Percentiles rank a stretch among this genome's conserved stretches.
Evolutionary conservation across 2,329 filamentous ascomycete genomes (phyloP).

Genomic region (Coniochaeta pulveracea): DNA sequence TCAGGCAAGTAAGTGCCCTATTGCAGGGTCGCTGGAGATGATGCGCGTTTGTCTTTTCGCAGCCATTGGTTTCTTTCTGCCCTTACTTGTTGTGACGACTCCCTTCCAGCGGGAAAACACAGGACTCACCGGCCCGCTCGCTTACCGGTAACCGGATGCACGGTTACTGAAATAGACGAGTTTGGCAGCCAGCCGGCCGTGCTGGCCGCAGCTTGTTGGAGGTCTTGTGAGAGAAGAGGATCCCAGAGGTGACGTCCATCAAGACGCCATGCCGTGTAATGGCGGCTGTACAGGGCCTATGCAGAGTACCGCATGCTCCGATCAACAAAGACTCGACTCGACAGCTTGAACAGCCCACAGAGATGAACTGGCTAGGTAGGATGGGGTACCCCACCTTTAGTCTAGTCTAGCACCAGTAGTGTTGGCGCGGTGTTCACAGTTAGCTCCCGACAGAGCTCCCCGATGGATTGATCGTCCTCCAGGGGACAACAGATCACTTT

Average conservation of each 20-base stretch:
- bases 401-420: not conserved
- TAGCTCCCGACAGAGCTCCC: not conserved
- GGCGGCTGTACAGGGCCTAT: not conserved
- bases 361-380: not conserved
- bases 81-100: not conserved
- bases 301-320: not conserved
- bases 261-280: conserved; percentile 1
- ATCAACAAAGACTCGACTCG: not conserved
- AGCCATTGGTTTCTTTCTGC: too few species aligned
- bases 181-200: not conserved
- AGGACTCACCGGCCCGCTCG: too few species aligned
- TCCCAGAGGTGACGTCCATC: not conserved
- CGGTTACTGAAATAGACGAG: not conserved
- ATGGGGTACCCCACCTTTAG: not conserved
- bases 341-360: not conserved
- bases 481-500: not conserved
- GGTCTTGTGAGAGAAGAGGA: conserved; percentile 3
- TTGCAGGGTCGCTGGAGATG: too few species aligned
- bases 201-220: conserved; percentile 2
- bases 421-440: not conserved
- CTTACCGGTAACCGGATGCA: not conserved
- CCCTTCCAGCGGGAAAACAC: too few species aligned
- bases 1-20: too few species aligned
- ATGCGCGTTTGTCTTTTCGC: not conserved
- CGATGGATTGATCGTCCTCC: not conserved